Percentiles rank a stretch among this genome's conserved stretches.
These are phyloP conservation scores for Russula olivacea DNA, from an alignment of 768 basidiomycete species.

Conservation along the genomic window DNA sequence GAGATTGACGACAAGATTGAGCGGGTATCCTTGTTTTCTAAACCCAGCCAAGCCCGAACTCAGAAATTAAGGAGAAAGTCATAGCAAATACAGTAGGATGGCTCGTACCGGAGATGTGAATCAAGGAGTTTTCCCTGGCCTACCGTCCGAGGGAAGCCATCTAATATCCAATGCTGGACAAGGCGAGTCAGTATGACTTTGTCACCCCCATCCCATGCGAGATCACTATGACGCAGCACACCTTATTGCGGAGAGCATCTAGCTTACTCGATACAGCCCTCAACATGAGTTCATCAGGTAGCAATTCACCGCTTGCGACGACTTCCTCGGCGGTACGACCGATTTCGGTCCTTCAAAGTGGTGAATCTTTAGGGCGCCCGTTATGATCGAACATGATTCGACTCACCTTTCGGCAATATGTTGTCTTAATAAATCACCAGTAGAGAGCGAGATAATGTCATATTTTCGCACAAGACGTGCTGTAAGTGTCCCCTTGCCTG, in stretches of 20 bases:
- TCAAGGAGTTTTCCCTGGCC: slow-evolving; percentile 80
- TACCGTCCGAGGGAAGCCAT: slow-evolving; percentile 87
- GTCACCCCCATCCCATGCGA: not conserved
- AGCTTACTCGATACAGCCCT: slow-evolving; percentile 70
- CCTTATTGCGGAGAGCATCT: slow-evolving; percentile 59
- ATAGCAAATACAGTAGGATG: not conserved
- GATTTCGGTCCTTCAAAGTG: slow-evolving; percentile 49
- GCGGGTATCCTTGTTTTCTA: slow-evolving; percentile 56
- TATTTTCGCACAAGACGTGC: slow-evolving; percentile 73
- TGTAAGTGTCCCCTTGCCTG: slow-evolving; percentile 81
- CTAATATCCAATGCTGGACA: slow-evolving; percentile 80
- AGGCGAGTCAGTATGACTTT: not conserved
- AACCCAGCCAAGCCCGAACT: slow-evolving; percentile 29
- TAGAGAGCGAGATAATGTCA: slow-evolving; percentile 69
- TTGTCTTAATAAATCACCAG: slow-evolving; percentile 79
- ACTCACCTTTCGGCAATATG: slow-evolving; percentile 66
- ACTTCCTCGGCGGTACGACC: slow-evolving; percentile 71
- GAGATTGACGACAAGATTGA: slow-evolving; percentile 80
- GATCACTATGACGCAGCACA: slow-evolving; percentile 31
- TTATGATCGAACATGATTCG: not conserved
- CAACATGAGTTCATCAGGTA: slow-evolving; percentile 77
- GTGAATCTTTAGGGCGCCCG: not conserved
- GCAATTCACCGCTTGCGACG: slow-evolving; percentile 69
- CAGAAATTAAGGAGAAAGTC: not conserved
- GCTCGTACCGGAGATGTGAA: slow-evolving; percentile 58